Percentiles rank a stretch among this genome's conserved stretches.
Evolutionary conservation across 78 protist species (phyloP).

Genomic region (Polysphondylium violaceum): DNA sequence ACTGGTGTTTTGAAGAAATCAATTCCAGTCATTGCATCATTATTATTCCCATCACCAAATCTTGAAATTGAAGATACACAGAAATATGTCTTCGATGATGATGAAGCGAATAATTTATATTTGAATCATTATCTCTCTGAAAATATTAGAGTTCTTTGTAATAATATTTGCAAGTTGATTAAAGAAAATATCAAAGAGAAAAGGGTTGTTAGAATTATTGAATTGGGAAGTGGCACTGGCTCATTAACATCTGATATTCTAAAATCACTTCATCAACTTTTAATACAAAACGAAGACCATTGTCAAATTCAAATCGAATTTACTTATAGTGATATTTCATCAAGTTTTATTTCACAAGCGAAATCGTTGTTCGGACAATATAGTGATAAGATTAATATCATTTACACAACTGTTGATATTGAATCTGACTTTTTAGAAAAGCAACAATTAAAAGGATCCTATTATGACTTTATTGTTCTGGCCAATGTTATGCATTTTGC

Average conservation of each 20-base stretch:
- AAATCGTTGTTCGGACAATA: not conserved
- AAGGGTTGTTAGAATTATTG: not conserved
- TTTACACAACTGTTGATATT: not conserved
- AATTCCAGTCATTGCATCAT: not conserved
- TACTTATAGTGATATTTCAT: conserved; percentile 32
- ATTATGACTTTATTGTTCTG: conserved; percentile 13
- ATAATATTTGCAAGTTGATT: not conserved
- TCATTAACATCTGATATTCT: not conserved
- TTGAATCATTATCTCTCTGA: too few relatives aligned
- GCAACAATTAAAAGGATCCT: not conserved
- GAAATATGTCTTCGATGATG: not conserved
- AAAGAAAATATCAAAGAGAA: not conserved
- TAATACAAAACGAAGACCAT: not conserved
- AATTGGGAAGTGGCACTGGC: conserved; percentile 4
- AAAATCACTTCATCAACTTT: not conserved
- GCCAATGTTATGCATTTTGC: conserved; percentile 2
- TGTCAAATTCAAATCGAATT: conserved; percentile 8
- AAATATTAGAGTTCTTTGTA: too few relatives aligned
- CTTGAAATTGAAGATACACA: not conserved
- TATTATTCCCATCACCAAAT: not conserved
- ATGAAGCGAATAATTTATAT: not conserved
- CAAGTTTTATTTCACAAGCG: not conserved
- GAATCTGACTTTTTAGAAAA: not conserved
- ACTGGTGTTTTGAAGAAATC: not conserved
- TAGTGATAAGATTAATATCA: not conserved